These are phyloP conservation scores for Tulasnella sp. DNA, from an alignment of 768 basidiomycete species.

Conservation along the genomic window DNA sequence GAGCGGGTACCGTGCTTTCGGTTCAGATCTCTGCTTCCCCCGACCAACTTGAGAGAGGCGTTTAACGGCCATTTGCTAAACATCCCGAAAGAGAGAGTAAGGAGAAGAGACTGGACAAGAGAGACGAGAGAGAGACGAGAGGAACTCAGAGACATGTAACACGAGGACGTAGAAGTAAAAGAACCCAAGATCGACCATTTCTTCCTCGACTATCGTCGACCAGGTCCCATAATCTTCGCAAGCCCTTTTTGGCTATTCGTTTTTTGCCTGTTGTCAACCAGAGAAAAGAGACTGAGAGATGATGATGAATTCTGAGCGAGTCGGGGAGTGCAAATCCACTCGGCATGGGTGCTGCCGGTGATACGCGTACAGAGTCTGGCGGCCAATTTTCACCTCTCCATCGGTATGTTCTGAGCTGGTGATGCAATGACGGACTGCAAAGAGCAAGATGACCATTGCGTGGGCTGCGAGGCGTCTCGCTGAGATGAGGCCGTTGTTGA, in stretches of 20 bases:
- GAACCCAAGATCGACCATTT: neutral
- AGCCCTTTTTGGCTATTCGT: neutral
- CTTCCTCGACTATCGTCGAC: neutral
- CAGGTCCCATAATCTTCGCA: neutral
- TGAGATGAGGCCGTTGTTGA: too few relatives aligned
- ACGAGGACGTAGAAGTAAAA: neutral
- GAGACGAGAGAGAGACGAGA: neutral
- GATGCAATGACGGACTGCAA: too few relatives aligned
- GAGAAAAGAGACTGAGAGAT: neutral
- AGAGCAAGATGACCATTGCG: neutral
- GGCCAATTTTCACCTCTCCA: neutral
- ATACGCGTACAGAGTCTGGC: too few relatives aligned
- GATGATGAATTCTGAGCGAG: neutral
- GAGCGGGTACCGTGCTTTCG: too few relatives aligned
- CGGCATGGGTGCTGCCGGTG: too few relatives aligned
- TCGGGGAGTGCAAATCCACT: neutral
- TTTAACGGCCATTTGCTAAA: too few relatives aligned
- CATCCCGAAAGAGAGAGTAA: too few relatives aligned
- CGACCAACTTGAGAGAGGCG: too few relatives aligned
- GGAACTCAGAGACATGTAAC: neutral
- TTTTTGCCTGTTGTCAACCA: neutral
- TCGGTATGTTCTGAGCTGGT: too few relatives aligned
- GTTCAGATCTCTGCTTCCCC: too few relatives aligned
- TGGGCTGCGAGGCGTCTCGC: too few relatives aligned
- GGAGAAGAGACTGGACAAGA: neutral